These are phyloP conservation scores for Xeromyces bisporus DNA, from an alignment of 495 filamentous ascomycete species.

Conservation along the genomic window DNA sequence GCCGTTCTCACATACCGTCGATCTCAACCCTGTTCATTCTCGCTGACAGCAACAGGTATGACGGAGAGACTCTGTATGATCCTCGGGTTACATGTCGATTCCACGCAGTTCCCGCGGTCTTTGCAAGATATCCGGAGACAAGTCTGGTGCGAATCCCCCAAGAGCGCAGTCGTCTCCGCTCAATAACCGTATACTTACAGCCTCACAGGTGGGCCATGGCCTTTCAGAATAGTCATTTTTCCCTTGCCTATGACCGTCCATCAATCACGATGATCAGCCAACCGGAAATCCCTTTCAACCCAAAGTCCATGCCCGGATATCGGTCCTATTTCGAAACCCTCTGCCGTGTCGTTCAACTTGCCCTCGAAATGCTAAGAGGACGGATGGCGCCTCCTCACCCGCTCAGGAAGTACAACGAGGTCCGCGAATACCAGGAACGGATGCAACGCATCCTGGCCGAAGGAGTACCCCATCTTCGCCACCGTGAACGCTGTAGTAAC, in stretches of 20 bases:
- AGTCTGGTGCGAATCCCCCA: constrained; percentile 20
- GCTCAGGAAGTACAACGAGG: constrained; percentile 25
- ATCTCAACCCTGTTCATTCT: not conserved
- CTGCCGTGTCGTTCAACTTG: constrained; percentile 34
- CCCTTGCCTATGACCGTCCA: constrained; percentile 41
- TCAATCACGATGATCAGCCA: constrained; percentile 37
- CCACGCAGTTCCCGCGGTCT: constrained; percentile 25
- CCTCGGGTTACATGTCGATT: constrained; percentile 39
- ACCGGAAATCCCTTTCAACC: constrained; percentile 31
- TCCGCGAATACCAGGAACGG: constrained; percentile 33
- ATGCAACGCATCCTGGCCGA: constrained; percentile 34
- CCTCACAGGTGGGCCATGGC: constrained; percentile 36
- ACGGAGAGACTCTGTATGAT: constrained; percentile 42
- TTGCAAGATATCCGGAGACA: constrained; percentile 21
- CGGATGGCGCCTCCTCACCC: constrained; percentile 26
- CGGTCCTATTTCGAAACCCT: constrained; percentile 38
- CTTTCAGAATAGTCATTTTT: constrained; percentile 45
- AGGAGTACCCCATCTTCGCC: constrained; percentile 34
- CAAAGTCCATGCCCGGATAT: constrained; percentile 30
- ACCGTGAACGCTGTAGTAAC: constrained; percentile 27
- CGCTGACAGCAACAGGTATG: constrained; percentile 23
- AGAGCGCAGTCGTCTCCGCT: not conserved
- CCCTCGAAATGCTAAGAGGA: constrained; percentile 37
- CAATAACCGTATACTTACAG: not conserved
- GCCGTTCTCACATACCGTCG: constrained; percentile 2